Base-by-base conservation (phyloP, 140 eudicot genomes). In the Anethum foeniculum region DNA sequence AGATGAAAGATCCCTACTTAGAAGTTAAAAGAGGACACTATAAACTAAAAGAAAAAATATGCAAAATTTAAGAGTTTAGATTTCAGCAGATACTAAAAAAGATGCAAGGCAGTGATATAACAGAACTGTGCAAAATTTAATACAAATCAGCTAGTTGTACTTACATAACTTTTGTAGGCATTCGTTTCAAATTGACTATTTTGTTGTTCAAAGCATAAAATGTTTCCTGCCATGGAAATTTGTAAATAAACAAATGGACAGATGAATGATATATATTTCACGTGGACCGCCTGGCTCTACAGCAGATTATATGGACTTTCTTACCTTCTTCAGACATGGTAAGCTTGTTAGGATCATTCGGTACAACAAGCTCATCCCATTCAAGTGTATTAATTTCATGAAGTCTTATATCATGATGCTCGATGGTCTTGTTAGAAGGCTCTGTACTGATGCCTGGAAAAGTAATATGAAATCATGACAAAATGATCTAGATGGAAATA, bases 361-460 rank as follows among this genome's bases (percentile, higher is more conserved):
- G 89, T 82, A 81, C 87, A 79, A 95, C 85, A 81, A 95, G 99
- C 77, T 95, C 97, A 80, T 95, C 97, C 99, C 99, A 95, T 28
- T 90, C 99, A 77, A 92, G 97, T n/a, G 97, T 92, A 86, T 95
- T 95, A 49, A 95, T 85, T 89, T 92, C 99, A 80, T 85, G 99
- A 80, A 95, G 93, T 85, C 85, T 89, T 89, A 85, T 85, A 81
- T 88, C 89, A 86, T 95, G 92, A 82, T 83, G 86, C 80, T 85
- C 79, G 51, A 92, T 77, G 32, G 85, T 84, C 85, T 88, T 90
- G 64, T 49, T 77, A 65, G 85, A 83, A 72, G 85, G 85, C 78
- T 85, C 98, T 88, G 85, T 79, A 68, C 38, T 71, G 71, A 82
- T 74, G 75, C 76, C 54, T 39, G 68, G 39, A 60, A 47, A 2